phyloP scores from a whole-genome alignment of 1,284 basidiomycete genomes.

The Earliella scabrosa region DNA sequence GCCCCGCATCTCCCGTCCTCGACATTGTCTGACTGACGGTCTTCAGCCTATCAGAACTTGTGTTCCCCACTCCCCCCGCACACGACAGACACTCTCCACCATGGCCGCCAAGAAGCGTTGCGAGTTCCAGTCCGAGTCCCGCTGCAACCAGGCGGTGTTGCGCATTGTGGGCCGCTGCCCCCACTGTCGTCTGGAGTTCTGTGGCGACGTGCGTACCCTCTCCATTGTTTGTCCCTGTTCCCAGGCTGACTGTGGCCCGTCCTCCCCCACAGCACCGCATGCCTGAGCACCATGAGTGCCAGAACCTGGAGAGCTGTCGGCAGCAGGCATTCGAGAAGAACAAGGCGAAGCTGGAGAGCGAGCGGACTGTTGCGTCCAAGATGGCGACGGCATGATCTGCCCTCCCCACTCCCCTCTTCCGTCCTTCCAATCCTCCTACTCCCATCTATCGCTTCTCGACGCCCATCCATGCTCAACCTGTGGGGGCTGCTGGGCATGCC shows the following conservation, averaged over 20 bases:
- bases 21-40: slow-evolving; percentile 8
- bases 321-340: slow-evolving; percentile 86
- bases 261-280: slow-evolving; percentile 68
- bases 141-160: slow-evolving; percentile 77
- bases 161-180: slow-evolving; percentile 84
- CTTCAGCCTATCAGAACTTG: slow-evolving; percentile 12
- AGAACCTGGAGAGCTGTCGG: slow-evolving; percentile 78
- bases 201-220: slow-evolving; percentile 64
- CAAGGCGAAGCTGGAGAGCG: slow-evolving; percentile 84
- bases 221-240: background rate
- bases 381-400: slow-evolving; percentile 71
- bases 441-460: slow-evolving; percentile 8
- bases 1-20: background rate
- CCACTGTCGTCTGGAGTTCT: slow-evolving; percentile 77
- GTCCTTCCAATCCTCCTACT: slow-evolving; percentile 16
- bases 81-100: slow-evolving; percentile 35
- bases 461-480: slow-evolving; percentile 2
- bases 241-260: slow-evolving; percentile 2
- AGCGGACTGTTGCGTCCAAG: slow-evolving; percentile 85
- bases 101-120: slow-evolving; percentile 88
- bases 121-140: slow-evolving; percentile 68
- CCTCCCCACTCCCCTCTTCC: slow-evolving; percentile 19
- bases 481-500: slow-evolving; percentile 23
- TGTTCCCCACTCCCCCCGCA: slow-evolving; percentile 20
- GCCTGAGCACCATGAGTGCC: slow-evolving; percentile 82